Evolutionary conservation across 2,329 filamentous ascomycete species (phyloP), one percentile per base, ranked within the genome.

Genomic region (Samsoniella hepiali): DNA sequence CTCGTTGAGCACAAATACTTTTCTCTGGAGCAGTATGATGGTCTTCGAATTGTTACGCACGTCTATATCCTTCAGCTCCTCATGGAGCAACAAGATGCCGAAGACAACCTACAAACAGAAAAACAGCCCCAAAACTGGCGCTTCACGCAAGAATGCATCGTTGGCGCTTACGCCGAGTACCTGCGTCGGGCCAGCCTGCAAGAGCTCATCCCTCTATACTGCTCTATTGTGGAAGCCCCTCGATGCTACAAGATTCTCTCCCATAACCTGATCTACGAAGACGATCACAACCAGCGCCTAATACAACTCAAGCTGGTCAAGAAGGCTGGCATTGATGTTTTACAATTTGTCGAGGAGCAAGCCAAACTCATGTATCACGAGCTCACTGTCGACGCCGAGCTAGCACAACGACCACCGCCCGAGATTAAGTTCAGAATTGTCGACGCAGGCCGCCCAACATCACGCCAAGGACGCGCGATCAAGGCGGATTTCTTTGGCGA

Each of bases 191-290:
- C 86, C 17, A 86, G 87, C 40, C 85, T 95, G 62, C 86, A 90
- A 64, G 88, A 94, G 66, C 78, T 95, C 49, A 90, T 97, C 62
- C 93, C 95, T 0, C 79, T 96, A 1, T 99, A 99, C 74, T 93
- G 91, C 66, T 92, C 92, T 9, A 88, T 91, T 69, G 81, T 99
- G 13, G 82, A 85, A 10, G 78, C 81, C 7, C 79, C 85, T 13
- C 83, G 89, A 66, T 83, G 84, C 65, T 88, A 92, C 68, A 84
- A 87, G 62, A 88, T 89, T 17, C 82, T 99, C 56, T 91, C 89
- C 63, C 84, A 86, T 59, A 90, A 96, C 63, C 78, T 97, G 62
- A 88, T 93, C 57, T 85, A 91, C 53, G 83, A 97, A 62, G 82
- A 84, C 34, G 85, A 90, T 50, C 76, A 80, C 8, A 79, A 85